Conservation (phyloP, 805 yeast species). For the Candida ovalis region DNA sequence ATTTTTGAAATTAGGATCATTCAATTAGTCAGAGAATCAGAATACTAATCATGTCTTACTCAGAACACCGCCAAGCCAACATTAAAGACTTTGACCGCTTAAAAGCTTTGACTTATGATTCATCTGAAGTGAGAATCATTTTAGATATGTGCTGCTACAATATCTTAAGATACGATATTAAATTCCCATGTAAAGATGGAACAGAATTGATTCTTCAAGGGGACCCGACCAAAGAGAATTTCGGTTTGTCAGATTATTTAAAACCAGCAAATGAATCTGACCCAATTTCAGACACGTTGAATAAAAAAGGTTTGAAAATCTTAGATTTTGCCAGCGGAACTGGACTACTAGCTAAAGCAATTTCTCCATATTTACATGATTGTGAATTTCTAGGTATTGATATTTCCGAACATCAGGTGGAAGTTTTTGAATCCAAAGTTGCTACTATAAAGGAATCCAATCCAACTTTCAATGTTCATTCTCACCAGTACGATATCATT, state of each 20-base stretch:
- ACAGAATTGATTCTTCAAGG: not conserved
- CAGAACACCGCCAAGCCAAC: constrained; percentile 12
- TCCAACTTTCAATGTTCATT: constrained; percentile 9
- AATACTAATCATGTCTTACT: constrained; percentile 7
- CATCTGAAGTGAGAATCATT: constrained; percentile 6
- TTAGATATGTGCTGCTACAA: constrained; percentile 5
- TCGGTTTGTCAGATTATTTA: constrained; percentile 1
- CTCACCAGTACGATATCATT: constrained; percentile 13
- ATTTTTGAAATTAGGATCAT: not conserved
- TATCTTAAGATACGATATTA: constrained; percentile 10
- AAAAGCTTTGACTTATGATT: constrained; percentile 7
- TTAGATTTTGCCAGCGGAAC: constrained; percentile 45
- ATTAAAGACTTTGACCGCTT: constrained; percentile 5
- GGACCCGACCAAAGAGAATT: constrained; percentile 2
- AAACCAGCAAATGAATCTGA: not conserved
- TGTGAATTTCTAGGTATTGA: constrained; percentile 35
- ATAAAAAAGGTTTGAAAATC: constrained; percentile 13
- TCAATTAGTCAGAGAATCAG: not conserved
- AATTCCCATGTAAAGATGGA: not conserved
- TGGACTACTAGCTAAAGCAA: constrained; percentile 33
- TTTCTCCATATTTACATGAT: constrained; percentile 29
- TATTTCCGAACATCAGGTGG: constrained; percentile 27
- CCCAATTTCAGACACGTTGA: constrained; percentile 6
- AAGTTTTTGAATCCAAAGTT: constrained; percentile 17
- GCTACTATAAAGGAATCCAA: constrained; percentile 13